Evolutionary conservation across 2,329 filamentous ascomycete species (phyloP).

Genomic region (Alternaria novae-zelandiae): DNA sequence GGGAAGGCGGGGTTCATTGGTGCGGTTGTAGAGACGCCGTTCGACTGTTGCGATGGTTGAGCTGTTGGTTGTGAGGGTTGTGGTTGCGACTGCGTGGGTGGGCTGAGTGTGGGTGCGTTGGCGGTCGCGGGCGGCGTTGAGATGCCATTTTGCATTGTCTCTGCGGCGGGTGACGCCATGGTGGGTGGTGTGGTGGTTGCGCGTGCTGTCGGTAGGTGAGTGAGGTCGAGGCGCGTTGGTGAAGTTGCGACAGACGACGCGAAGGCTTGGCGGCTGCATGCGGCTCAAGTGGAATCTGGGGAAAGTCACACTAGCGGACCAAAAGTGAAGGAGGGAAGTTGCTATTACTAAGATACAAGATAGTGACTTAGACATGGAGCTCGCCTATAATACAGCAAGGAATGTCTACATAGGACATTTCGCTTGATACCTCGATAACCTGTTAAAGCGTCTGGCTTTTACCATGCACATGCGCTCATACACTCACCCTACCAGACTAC

Average conservation of each 20-base stretch:
- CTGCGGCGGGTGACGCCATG: conserved; percentile 49
- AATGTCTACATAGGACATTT: no score
- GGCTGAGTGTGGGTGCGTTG: conserved; percentile 39
- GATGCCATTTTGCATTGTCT: conserved; percentile 46
- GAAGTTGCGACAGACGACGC: conserved; percentile 3
- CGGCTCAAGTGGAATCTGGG: conserved; percentile 15
- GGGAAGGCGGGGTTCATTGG: conserved; percentile 36
- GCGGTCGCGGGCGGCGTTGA: conserved; percentile 47
- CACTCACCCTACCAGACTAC: no score
- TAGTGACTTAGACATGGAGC: no score
- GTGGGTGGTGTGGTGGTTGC: conserved; percentile 12
- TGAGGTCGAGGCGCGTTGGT: neutral
- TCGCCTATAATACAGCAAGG: no score
- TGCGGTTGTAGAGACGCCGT: conserved; percentile 17
- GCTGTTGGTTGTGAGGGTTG: neutral
- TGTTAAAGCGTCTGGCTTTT: no score
- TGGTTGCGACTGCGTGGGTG: conserved; percentile 29
- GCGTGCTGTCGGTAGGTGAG: neutral
- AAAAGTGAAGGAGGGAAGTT: neutral
- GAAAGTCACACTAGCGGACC: neutral
- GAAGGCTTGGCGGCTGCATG: conserved; percentile 10
- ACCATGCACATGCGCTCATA: no score
- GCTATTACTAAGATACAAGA: no score
- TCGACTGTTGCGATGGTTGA: conserved; percentile 5
- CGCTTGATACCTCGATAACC: no score